Evolutionary conservation across 169 alveolate genomes (phyloP), one percentile per base, ranked within the genome.

Genomic region (Eimeria praecox): DNA sequence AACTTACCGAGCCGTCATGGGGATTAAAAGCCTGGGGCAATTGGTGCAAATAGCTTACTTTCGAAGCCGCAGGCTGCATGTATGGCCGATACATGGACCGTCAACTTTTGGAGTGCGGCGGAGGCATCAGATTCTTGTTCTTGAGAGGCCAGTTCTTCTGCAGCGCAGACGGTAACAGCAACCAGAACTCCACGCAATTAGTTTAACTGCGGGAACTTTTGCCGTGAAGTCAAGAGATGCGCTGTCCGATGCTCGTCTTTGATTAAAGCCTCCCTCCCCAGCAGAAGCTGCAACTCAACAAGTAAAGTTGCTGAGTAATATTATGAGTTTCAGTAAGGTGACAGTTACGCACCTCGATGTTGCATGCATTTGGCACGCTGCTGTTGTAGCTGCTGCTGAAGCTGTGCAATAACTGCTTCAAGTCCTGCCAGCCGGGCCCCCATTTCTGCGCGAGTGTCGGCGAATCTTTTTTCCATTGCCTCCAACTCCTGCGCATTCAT

Each of bases 391-490:
- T 92, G 95, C 8, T 80, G 73, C 40, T 82, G 95, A 8, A 92
- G 95, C 92, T 92, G 92, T 52, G 69, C 66, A 71, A 92, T 80
- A 56, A 80, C 83, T 38, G 91, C 69, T 24, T 92, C 95, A n/a
- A 92, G 73, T 0, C 92, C 92, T 38, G 44, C 75, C 91, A 83
- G 27, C 16, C 91, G 91, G 24, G 91, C 91, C 35, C 75, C 75
- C 91, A 83, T 83, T 59, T 83, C 91, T 33, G 91, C 91, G 1
- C 91, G 91, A 33, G 91, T 54, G 35, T 35, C 42, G 24, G 54
- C 91, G 77, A 83, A 83, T 18, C 91, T 75, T 54, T 83, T 83
- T 38, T 83, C 91, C 91, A 83, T 83, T 27, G 91, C 49, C 33
- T 83, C 91, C 91, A 83, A 38, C 77, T 83, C 91, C 91, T 83